Percentiles rank a stretch among this genome's conserved stretches.
Conservation (phyloP, 2,329 filamentous ascomycete species). For the Phyllosticta capitalensis region DNA sequence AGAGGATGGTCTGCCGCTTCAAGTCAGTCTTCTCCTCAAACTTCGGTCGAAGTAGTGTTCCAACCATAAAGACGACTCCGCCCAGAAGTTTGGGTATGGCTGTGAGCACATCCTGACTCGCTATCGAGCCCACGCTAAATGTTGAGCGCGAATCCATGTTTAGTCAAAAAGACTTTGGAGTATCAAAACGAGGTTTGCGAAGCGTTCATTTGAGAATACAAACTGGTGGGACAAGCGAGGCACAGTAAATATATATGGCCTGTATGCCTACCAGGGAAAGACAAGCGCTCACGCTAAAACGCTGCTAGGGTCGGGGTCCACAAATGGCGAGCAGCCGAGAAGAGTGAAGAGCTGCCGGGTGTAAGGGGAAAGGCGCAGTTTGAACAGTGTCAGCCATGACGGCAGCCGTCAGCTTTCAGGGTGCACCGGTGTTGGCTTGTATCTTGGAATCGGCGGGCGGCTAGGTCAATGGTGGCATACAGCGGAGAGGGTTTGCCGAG, state of each 20-base stretch:
- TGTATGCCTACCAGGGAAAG: neutral
- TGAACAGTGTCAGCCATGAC: neutral
- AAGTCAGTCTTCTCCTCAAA: neutral
- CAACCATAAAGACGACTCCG: neutral
- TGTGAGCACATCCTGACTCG: neutral
- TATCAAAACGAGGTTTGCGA: neutral
- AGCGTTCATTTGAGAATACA: neutral
- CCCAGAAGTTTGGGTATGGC: conserved; percentile 1
- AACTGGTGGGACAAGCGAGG: neutral
- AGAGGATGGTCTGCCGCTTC: conserved; percentile 6
- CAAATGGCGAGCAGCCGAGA: neutral
- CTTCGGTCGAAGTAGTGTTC: too few relatives aligned
- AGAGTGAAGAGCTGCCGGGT: neutral
- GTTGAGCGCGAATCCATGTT: neutral
- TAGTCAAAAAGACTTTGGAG: neutral
- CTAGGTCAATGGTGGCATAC: neutral
- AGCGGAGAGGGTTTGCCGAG: neutral
- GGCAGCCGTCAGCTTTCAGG: too few relatives aligned
- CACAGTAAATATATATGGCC: neutral
- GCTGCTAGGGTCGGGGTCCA: neutral
- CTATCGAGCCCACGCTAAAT: neutral
- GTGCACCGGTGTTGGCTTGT: neutral
- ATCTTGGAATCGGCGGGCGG: neutral
- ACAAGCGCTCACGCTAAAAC: neutral
- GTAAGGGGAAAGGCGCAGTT: neutral